These are phyloP conservation scores for Macroventuria anomochaeta DNA, from an alignment of 2,329 filamentous ascomycete genomes.

Conservation along the genomic window DNA sequence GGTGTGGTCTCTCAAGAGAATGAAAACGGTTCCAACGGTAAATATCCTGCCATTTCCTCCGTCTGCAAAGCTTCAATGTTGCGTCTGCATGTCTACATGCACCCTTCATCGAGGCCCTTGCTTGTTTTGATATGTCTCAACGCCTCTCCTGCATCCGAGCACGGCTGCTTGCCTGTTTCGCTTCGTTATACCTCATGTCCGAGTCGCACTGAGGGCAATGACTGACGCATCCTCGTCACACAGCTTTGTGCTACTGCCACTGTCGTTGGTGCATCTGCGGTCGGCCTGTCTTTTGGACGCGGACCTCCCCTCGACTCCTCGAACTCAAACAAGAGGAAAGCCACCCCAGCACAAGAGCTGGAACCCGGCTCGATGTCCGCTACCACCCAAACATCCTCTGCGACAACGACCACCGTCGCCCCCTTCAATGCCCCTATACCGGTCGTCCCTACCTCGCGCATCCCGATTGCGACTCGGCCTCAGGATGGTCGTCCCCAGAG, in stretches of 20 bases:
- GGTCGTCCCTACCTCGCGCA: slow-evolving; percentile 34
- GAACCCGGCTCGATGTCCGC: slow-evolving; percentile 37
- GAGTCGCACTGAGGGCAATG: slow-evolving; percentile 38
- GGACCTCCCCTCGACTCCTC: slow-evolving; percentile 50
- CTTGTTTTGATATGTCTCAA: slow-evolving; percentile 39
- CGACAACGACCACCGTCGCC: slow-evolving; percentile 30
- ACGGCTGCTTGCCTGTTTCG: slow-evolving; percentile 36
- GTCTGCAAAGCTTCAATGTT: slow-evolving; percentile 16
- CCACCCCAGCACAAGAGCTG: slow-evolving; percentile 44
- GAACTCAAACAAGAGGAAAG: slow-evolving; percentile 47
- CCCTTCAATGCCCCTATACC: slow-evolving; percentile 35
- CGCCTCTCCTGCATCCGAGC: slow-evolving; percentile 28
- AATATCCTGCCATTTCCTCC: slow-evolving; percentile 32
- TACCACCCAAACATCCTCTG: slow-evolving; percentile 34
- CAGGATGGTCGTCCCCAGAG: slow-evolving; percentile 41
- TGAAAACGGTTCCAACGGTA: slow-evolving; percentile 57
- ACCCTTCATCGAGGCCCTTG: slow-evolving; percentile 30
- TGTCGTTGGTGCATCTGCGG: slow-evolving; percentile 63
- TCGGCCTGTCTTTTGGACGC: slow-evolving; percentile 64
- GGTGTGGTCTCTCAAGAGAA: slow-evolving; percentile 49
- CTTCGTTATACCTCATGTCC: slow-evolving; percentile 28
- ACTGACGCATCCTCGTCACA: slow-evolving; percentile 48
- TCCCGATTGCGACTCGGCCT: slow-evolving; percentile 32
- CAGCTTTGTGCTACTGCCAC: slow-evolving; percentile 70
- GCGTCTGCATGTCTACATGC: slow-evolving; percentile 15